Conservation (phyloP, 2,329 filamentous ascomycete species). For the Cadophora luteo-olivacea region DNA sequence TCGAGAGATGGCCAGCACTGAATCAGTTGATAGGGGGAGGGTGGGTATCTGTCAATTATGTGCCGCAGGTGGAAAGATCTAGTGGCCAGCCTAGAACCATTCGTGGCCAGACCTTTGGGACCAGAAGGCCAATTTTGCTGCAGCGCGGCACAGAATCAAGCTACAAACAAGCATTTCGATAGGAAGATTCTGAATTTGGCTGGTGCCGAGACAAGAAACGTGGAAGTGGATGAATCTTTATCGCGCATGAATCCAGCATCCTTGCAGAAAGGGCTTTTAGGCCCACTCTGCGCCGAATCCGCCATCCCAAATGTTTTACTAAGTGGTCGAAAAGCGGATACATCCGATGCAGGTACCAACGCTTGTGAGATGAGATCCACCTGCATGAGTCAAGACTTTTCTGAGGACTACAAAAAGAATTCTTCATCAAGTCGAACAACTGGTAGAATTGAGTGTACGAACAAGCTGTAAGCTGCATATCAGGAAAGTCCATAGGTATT, state of each 20-base stretch:
- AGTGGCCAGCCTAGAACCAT: neutral
- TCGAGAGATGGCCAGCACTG: neutral
- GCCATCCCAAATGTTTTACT: neutral
- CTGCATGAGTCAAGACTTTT: neutral
- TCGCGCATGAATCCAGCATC: neutral
- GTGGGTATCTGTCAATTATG: neutral
- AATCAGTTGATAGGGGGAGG: neutral
- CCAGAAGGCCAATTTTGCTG: neutral
- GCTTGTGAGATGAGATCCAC: neutral
- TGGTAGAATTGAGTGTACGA: too few species aligned
- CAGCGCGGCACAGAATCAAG: neutral
- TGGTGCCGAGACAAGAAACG: neutral
- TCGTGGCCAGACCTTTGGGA: neutral
- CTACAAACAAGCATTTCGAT: neutral
- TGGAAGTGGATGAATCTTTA: neutral
- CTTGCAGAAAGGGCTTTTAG: neutral
- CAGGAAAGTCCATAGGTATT: too few species aligned
- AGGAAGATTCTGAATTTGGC: neutral
- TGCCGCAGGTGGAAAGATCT: neutral
- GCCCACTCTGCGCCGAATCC: too few species aligned
- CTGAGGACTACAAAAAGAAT: neutral
- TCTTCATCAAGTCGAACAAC: neutral
- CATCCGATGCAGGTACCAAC: neutral
- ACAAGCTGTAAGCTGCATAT: too few species aligned
- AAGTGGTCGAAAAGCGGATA: neutral